Conservation (phyloP, 352 stramenopile genomes). For the Globisporangium lucens region DNA sequence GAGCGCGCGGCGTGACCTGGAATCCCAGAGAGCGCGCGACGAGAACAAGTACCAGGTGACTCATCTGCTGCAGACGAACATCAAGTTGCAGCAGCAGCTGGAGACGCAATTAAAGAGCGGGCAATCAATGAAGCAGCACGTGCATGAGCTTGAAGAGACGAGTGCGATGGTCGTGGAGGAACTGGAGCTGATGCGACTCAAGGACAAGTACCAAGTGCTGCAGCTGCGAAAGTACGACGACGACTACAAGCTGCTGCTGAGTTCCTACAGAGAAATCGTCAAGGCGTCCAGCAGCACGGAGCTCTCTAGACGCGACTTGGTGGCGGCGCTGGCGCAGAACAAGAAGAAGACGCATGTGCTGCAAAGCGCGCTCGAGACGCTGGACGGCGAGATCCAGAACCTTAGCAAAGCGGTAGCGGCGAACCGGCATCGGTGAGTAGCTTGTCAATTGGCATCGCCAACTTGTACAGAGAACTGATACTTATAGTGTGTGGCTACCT, state of each 20-base stretch:
- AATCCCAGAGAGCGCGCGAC: conserved; percentile 13
- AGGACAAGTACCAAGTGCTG: conserved; percentile 10
- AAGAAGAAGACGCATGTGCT: conserved; percentile 30
- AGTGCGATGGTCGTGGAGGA: conserved; percentile 9
- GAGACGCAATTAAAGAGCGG: background rate
- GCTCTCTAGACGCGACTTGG: conserved; percentile 30
- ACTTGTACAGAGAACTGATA: background rate
- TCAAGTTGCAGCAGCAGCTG: conserved; percentile 26
- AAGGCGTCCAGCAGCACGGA: conserved; percentile 28
- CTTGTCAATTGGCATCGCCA: background rate
- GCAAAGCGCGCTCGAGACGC: conserved; percentile 27
- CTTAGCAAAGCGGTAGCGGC: conserved; percentile 28
- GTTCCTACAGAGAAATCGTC: conserved; percentile 17
- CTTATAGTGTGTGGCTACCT: background rate
- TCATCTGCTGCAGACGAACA: conserved; percentile 32
- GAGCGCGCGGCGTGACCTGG: background rate
- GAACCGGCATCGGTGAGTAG: conserved; percentile 29
- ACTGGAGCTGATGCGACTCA: conserved; percentile 12
- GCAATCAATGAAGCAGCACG: conserved; percentile 2
- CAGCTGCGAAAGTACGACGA: conserved; percentile 18
- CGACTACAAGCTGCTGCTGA: conserved; percentile 21
- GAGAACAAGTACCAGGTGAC: conserved; percentile 26
- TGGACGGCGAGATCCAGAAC: conserved; percentile 34
- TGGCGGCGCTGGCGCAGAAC: conserved; percentile 23
- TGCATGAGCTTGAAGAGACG: conserved; percentile 15